Evolutionary conservation across 2,329 filamentous ascomycete genomes (phyloP).

Genomic region (Pseudogymnoascus destructans): DNA sequence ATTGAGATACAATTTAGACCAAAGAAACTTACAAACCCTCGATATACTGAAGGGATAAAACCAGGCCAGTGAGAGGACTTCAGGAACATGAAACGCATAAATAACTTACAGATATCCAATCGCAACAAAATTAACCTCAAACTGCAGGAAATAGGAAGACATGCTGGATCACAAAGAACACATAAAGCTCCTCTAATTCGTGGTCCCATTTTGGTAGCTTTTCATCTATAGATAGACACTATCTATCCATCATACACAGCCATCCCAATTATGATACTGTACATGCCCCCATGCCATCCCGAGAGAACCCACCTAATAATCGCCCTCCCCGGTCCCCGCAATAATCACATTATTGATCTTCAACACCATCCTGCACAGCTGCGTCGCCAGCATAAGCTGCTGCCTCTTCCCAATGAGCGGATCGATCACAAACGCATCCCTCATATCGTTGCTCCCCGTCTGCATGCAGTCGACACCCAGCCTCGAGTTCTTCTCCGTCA

Average conservation of each 20-base stretch:
- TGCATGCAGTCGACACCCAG: conserved; percentile 98
- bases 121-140: neutral
- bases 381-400: conserved; percentile 89
- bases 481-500: conserved; percentile 66
- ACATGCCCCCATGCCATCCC: conserved; percentile 5
- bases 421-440: conserved; percentile 94
- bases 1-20: neutral
- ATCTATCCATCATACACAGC: conserved; percentile 9
- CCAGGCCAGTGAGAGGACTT: neutral
- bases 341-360: conserved; percentile 97
- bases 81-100: neutral
- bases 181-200: conserved; percentile 3
- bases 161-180: neutral
- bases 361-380: conserved; percentile 94
- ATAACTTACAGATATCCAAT: neutral
- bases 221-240: conserved; percentile 10
- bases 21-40: neutral
- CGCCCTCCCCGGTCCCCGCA: conserved; percentile 71
- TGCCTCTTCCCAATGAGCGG: conserved; percentile 96
- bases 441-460: conserved; percentile 92
- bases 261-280: conserved; percentile 10
- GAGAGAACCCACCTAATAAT: conserved; percentile 46
- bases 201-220: conserved; percentile 8
- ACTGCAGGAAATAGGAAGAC: neutral
- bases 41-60: no score